Conservation (phyloP, 345 rosid genomes). For the Psidium friedrichsthalianum region DNA sequence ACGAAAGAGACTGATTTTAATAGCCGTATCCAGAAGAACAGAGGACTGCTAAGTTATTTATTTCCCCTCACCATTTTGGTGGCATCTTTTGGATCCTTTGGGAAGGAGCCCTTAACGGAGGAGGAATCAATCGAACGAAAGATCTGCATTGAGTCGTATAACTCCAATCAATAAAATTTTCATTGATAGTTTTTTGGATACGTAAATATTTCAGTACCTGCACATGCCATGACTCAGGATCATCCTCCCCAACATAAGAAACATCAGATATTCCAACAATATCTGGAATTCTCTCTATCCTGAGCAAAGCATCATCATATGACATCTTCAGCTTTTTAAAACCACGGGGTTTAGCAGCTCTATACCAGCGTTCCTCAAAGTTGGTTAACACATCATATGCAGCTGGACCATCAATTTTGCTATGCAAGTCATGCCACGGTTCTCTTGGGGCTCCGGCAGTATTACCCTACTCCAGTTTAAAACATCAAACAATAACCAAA, state of each 20-base stretch:
- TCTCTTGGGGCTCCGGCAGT: conserved; percentile 76
- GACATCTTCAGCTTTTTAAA: conserved; percentile 60
- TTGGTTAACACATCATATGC: conserved; percentile 90
- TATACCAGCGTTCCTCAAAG: conserved; percentile 90
- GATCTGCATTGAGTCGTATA: conserved; percentile 26
- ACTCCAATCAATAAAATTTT: background rate
- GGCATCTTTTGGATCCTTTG: conserved; percentile 80
- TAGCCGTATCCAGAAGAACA: background rate
- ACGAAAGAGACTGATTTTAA: background rate
- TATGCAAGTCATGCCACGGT: conserved; percentile 97
- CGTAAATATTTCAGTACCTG: conserved; percentile 36
- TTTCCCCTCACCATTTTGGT: conserved; percentile 44
- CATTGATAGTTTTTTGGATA: background rate
- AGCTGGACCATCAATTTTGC: conserved; percentile 91
- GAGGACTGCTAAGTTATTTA: background rate
- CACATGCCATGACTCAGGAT: conserved; percentile 85
- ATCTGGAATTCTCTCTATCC: conserved; percentile 70
- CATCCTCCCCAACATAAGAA: conserved; percentile 25
- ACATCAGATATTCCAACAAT: conserved; percentile 55
- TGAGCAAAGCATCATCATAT: conserved; percentile 78
- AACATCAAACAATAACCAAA: background rate
- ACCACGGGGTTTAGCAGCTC: conserved; percentile 73
- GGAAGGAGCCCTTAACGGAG: conserved; percentile 74
- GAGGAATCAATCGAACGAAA: conserved; percentile 93
- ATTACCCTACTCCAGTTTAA: conserved; percentile 40